Percentiles rank a stretch among this genome's conserved stretches.
These are phyloP conservation scores for Phytophthora tubulina DNA, from an alignment of 352 stramenopile genomes.

Conservation along the genomic window DNA sequence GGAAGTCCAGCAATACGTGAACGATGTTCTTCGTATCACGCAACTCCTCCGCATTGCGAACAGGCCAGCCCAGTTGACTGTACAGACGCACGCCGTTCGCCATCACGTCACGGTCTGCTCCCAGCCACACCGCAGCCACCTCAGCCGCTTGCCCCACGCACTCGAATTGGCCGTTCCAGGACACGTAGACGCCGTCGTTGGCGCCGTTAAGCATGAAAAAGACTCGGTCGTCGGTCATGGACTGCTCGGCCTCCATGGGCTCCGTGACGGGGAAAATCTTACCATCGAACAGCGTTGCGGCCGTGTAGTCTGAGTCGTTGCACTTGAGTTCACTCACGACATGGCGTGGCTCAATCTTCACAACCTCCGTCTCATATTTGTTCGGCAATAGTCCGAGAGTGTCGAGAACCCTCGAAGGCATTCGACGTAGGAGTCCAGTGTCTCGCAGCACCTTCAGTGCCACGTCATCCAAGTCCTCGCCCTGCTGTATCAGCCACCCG, in stretches of 20 bases:
- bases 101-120: constrained; percentile 71
- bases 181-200: constrained; percentile 82
- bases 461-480: constrained; percentile 23
- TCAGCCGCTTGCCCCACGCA: constrained; percentile 59
- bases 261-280: constrained; percentile 55
- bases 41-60: constrained; percentile 63
- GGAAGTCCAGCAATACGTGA: constrained; percentile 84
- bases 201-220: constrained; percentile 90
- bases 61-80: constrained; percentile 69
- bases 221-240: constrained; percentile 53
- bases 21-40: constrained; percentile 63
- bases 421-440: constrained; percentile 13
- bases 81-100: constrained; percentile 79
- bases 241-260: constrained; percentile 55
- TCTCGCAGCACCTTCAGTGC: constrained; percentile 22
- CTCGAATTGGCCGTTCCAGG: constrained; percentile 80
- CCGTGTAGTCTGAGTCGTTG: constrained; percentile 45
- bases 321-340: constrained; percentile 50
- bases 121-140: constrained; percentile 64
- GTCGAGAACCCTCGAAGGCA: constrained; percentile 20
- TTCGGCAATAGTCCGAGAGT: constrained; percentile 36
- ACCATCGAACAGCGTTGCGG: constrained; percentile 47
- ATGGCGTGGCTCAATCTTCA: constrained; percentile 48
- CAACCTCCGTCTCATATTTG: constrained; percentile 71
- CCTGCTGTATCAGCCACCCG: constrained; percentile 24